These are phyloP conservation scores for Pythium scleroteichum DNA, from an alignment of 352 stramenopile genomes.

Conservation along the genomic window DNA sequence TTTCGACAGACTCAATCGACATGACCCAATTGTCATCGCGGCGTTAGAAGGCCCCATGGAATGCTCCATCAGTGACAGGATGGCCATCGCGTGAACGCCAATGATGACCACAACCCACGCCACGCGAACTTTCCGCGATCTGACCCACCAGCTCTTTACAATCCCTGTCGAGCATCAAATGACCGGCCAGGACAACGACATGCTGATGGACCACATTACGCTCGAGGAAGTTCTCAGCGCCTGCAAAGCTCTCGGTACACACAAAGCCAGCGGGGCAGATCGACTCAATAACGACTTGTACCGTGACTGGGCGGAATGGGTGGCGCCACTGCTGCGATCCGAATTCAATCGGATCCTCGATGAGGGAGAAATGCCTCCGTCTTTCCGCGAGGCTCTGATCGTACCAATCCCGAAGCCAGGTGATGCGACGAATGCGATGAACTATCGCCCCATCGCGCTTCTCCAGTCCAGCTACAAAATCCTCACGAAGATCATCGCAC, in stretches of 20 bases:
- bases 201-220: no score
- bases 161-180: no score
- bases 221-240: no score
- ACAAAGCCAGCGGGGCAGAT: constrained; percentile 14
- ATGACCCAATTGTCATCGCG: no score
- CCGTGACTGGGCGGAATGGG: not conserved
- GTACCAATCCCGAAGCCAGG: constrained; percentile 29
- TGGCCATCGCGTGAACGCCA: no score
- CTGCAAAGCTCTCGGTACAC: not conserved
- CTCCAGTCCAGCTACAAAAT: constrained; percentile 36
- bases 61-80: no score
- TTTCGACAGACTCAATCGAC: no score
- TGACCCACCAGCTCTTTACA: no score
- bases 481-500: constrained; percentile 17
- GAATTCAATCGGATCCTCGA: constrained; percentile 15
- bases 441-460: constrained; percentile 30
- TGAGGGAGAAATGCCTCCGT: not conserved
- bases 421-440: constrained; percentile 15
- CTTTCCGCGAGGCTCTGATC: constrained; percentile 12
- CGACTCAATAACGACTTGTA: constrained; percentile 26
- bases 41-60: no score
- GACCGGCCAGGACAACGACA: no score
- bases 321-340: not conserved
- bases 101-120: no score
- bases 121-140: no score